These are phyloP conservation scores for Cladosporium sp. DNA, from an alignment of 2,329 filamentous ascomycete species.

Conservation along the genomic window DNA sequence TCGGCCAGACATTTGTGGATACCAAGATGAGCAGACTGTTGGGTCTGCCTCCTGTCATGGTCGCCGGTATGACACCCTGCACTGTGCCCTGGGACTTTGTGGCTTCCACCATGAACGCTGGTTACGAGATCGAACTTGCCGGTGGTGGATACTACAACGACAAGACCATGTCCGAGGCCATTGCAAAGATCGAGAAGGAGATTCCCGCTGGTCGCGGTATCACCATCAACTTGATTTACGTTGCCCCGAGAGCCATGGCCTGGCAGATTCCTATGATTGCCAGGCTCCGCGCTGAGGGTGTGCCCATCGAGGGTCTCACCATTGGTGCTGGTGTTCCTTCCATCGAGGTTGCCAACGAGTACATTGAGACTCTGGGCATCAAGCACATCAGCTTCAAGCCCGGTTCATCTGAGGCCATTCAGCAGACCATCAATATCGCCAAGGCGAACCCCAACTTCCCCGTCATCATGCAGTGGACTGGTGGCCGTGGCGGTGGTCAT, in stretches of 20 bases:
- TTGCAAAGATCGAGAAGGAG: conserved; percentile 79
- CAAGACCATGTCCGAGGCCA: conserved; percentile 77
- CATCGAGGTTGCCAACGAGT: conserved; percentile 88
- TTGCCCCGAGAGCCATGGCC: conserved; percentile 83
- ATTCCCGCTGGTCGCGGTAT: conserved; percentile 87
- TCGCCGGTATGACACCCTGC: conserved; percentile 90
- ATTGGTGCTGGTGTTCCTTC: conserved; percentile 94
- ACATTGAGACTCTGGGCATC: conserved; percentile 87
- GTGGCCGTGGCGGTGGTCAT: conserved; percentile 88
- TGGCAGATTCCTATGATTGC: conserved; percentile 90
- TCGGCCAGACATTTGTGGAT: conserved; percentile 87
- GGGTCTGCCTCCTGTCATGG: conserved; percentile 82
- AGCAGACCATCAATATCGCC: conserved; percentile 87
- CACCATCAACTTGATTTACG: conserved; percentile 86
- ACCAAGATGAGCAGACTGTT: conserved; percentile 92
- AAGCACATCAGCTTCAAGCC: conserved; percentile 97
- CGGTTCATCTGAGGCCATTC: conserved; percentile 83
- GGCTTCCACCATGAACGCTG: conserved; percentile 87
- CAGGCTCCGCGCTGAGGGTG: conserved; percentile 77
- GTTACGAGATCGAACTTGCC: conserved; percentile 89
- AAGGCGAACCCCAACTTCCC: conserved; percentile 93
- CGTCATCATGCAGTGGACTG: conserved; percentile 93
- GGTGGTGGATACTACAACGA: conserved; percentile 88
- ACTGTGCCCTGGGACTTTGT: conserved; percentile 93
- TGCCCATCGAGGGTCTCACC: conserved; percentile 87